Base-by-base conservation (phyloP, 1,139 yeast species). In the Meyerozyma smithsonii region DNA sequence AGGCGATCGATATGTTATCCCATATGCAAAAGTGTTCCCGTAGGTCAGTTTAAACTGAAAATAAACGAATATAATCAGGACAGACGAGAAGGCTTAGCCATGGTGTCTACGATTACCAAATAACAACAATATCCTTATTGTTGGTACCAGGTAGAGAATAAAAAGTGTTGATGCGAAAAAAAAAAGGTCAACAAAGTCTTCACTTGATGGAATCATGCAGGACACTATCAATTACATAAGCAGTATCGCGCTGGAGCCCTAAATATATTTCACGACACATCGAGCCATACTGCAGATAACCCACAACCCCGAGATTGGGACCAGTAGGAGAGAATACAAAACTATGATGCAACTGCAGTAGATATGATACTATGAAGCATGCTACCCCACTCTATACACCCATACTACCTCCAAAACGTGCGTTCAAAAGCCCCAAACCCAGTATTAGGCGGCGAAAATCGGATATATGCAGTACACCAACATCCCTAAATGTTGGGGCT, bases 11-110 rank as follows among this genome's bases (percentile, higher is more conserved):
- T 35, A 59, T 59, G 47, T 42, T 69, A 44, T 68, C 56, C 72
- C 75, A 64, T 61, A 53, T 47, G 66, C 73, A 70, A 66, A 64
- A 69, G 73, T 68, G 64, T 68, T 68, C 74, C 61, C 74, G 49
- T 63, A 45, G 41, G 64, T 74, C 75, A 70, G 50, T 69, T 71
- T 70, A 68, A 51, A 69, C 76, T 70, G 74, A 61, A 64, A 61
- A 66, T 69, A 71, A 71, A 52, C 74, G 77, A 71, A 71, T 71
- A 69, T 66, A 53, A 60, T 61, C 75, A 71, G 77, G 74, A 72
- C 60, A 58, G 53, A 66, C 59, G 74, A 66, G 74, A 69, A 69
- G 75, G 75, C 75, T 64, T 64, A 65, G 71, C 66, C 59, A 59
- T 65, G 72, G 69, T n/a, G 45, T 15, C 35, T 39, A 30, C 23